These are phyloP conservation scores for Alternaria solani DNA, from an alignment of 2,329 filamentous ascomycete genomes.

Conservation along the genomic window DNA sequence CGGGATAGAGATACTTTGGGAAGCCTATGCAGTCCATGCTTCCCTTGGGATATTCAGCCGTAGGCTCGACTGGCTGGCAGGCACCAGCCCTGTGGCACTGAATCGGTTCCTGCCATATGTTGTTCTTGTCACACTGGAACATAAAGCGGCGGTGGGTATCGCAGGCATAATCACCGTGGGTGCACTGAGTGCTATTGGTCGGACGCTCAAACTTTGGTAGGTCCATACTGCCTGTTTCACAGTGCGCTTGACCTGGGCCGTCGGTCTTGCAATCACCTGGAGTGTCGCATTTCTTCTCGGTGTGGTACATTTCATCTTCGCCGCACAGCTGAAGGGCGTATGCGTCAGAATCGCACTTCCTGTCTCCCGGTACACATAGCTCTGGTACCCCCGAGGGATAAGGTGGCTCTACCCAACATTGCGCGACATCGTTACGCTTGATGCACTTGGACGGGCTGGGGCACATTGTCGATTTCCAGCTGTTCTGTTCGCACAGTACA, in stretches of 20 bases:
- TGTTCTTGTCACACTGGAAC: neutral
- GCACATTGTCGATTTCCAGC: slow-evolving; percentile 3
- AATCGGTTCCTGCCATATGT: neutral
- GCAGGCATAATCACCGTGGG: neutral
- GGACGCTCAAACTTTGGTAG: neutral
- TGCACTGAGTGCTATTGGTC: neutral
- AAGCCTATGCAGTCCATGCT: neutral
- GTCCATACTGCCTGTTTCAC: slow-evolving; percentile 4
- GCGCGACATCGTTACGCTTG: neutral
- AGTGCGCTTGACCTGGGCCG: slow-evolving; percentile 1
- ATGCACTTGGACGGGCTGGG: neutral
- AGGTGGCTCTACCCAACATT: neutral
- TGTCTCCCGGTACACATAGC: slow-evolving; percentile 4
- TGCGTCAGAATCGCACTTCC: slow-evolving; percentile 2
- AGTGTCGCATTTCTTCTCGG: slow-evolving; percentile 7
- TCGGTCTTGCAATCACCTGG: slow-evolving; percentile 12
- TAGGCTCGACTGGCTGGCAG: neutral
- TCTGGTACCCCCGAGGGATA: neutral
- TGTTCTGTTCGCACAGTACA: neutral
- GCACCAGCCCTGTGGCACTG: slow-evolving; percentile 1
- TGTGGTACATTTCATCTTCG: neutral
- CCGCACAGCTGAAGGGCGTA: slow-evolving; percentile 8
- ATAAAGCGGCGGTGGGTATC: neutral
- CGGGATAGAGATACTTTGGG: neutral
- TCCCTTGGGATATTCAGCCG: slow-evolving; percentile 5